Base-by-base conservation (phyloP, 2,329 filamentous ascomycete species). In the Trichoderma sp. region DNA sequence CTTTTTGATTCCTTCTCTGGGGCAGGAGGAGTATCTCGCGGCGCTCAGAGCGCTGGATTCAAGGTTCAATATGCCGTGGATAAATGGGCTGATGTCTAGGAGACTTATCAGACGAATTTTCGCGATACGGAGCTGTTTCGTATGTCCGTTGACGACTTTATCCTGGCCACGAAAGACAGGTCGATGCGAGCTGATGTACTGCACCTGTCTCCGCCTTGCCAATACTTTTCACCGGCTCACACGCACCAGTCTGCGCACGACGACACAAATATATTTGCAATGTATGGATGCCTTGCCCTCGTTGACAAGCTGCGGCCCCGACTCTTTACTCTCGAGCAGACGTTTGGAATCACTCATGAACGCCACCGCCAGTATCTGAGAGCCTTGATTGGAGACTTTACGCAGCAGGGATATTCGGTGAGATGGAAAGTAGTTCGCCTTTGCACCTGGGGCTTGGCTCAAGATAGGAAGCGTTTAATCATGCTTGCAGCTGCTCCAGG, bases 311-410 rank as follows among this genome's bases (percentile, higher is more conserved):
- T 85, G 0, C 85, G 83, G 0, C 92, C 93, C 0, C 84, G 93
- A 0, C 75, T 96, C 0, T 85, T 92, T 1, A 96, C 92, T 0
- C 80, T 96, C 0, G 93, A 97, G 73, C 91, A 97, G 75, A 94
- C 93, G 0, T 89, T 87, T 64, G 92, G 92, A 0, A 84, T 96
- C 1, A 77, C 86, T 0, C 81, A 83, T 26, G 78, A 84, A 0
- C 78, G 82, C 0, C 88, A 90, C 66, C 77, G 80, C 13, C 78
- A 81, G 0, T 89, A 86, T 64, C 89, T 94, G 58, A 81, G 85
- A 49, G 79, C 83, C 0, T 77, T 94, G 0, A 80, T 96, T 3
- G 80, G 84, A 30, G 87, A 89, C 37, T 89, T 94, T 65, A 88
- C 91, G 0, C 79, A 85, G 3, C 78, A 84, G 30, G 87, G 88